phyloP scores from a whole-genome alignment of 2,329 filamentous ascomycete species.

The Ophiostoma novo-ulmi region DNA sequence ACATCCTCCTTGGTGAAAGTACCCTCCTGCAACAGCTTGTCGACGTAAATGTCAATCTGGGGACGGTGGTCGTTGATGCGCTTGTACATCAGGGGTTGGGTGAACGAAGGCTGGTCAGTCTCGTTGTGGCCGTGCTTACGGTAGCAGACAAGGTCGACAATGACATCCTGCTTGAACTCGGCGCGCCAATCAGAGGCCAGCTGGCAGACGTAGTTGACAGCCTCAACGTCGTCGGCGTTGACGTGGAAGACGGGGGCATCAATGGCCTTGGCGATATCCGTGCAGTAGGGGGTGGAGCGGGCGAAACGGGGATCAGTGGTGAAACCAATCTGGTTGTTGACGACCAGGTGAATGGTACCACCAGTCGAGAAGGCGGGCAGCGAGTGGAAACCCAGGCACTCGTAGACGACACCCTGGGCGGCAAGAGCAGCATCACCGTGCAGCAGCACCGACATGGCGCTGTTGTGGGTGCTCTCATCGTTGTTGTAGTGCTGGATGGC shows the following conservation, averaged over 20 bases:
- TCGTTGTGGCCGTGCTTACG: slow-evolving; percentile 99
- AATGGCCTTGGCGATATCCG: slow-evolving; percentile 97
- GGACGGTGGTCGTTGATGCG: slow-evolving; percentile 79
- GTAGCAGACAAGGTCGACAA: slow-evolving; percentile 98
- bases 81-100: slow-evolving; percentile 99
- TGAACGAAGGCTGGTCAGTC: slow-evolving; percentile 98
- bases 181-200: slow-evolving; percentile 96
- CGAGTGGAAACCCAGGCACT: slow-evolving; percentile 95
- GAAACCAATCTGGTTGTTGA: slow-evolving; percentile 99
- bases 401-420: slow-evolving; percentile 94
- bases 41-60: slow-evolving; percentile 84
- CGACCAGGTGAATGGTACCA: slow-evolving; percentile 92
- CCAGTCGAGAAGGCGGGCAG: slow-evolving; percentile 95
- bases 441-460: slow-evolving; percentile 90
- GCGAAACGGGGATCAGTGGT: slow-evolving; percentile 97
- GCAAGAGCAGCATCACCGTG: slow-evolving; percentile 98
- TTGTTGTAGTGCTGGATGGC: slow-evolving; percentile 99
- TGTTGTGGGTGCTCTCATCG: slow-evolving; percentile 81
- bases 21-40: slow-evolving; percentile 84
- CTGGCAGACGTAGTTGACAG: slow-evolving; percentile 97
- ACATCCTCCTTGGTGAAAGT: slow-evolving; percentile 97
- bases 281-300: slow-evolving; percentile 97
- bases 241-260: slow-evolving; percentile 99
- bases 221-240: slow-evolving; percentile 97
- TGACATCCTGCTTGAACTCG: slow-evolving; percentile 96